Conservation (phyloP, 306 rosid genomes). For the Mucuna pruriens region DNA sequence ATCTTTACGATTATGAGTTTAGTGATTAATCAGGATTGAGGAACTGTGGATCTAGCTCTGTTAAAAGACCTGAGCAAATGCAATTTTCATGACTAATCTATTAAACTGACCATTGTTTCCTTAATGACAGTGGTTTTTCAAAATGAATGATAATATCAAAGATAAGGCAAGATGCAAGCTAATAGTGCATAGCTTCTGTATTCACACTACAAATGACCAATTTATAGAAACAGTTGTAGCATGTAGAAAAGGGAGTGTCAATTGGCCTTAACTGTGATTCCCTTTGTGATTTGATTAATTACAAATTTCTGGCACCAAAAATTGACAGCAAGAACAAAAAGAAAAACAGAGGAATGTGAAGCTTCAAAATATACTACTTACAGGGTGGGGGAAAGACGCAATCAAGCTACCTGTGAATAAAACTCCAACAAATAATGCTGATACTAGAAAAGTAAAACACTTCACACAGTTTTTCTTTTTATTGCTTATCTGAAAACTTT, state of each 20-base stretch:
- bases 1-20: neutral
- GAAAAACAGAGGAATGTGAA: neutral
- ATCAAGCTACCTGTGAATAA: neutral
- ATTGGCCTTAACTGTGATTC: neutral
- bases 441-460: neutral
- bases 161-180: neutral
- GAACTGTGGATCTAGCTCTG: neutral
- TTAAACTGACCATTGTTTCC: neutral
- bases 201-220: neutral
- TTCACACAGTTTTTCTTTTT: neutral
- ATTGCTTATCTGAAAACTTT: neutral
- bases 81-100: conserved; percentile 10
- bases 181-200: neutral
- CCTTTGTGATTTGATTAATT: neutral
- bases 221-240: neutral
- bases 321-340: neutral
- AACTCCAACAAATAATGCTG: neutral
- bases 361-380: neutral
- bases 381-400: neutral
- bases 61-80: neutral
- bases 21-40: neutral
- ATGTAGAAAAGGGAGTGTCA: neutral
- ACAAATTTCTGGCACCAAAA: neutral
- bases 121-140: neutral
- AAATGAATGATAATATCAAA: neutral